phyloP scores from a whole-genome alignment of 495 filamentous ascomycete species.

The Melanomma pulvis-pyrius region DNA sequence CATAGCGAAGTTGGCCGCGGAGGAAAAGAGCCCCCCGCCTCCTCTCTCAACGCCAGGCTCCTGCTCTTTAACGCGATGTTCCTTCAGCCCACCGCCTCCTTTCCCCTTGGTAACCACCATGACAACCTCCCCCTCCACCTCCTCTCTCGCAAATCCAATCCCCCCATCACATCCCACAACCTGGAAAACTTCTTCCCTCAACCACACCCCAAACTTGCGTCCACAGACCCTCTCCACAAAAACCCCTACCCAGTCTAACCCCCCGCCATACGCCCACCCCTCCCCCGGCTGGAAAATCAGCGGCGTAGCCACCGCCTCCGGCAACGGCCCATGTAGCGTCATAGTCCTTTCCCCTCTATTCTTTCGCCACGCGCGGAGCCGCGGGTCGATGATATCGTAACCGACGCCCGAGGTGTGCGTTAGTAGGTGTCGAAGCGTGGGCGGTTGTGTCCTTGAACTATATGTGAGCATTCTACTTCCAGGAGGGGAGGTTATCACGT shows the following conservation, averaged over 20 bases:
- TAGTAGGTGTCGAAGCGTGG: slow-evolving; percentile 31
- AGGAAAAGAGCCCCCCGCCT: slow-evolving; percentile 3
- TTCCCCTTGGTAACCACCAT: neutral
- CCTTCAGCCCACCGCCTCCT: neutral
- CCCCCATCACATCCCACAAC: slow-evolving; percentile 5
- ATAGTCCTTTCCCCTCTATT: slow-evolving; percentile 1
- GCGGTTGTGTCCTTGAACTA: neutral
- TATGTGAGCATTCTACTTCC: neutral
- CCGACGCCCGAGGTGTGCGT: slow-evolving; percentile 26
- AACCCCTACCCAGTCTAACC: slow-evolving; percentile 14
- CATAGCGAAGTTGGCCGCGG: neutral
- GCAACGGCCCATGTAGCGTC: neutral
- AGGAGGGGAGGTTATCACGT: neutral
- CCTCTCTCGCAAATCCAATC: slow-evolving; percentile 1
- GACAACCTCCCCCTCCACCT: neutral
- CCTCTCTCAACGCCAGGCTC: slow-evolving; percentile 3
- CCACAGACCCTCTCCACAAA: slow-evolving; percentile 14
- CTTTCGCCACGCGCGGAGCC: slow-evolving; percentile 7
- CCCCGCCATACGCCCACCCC: slow-evolving; percentile 23
- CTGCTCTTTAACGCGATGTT: neutral
- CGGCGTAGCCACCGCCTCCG: neutral
- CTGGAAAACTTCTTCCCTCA: neutral
- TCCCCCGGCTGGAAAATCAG: slow-evolving; percentile 13
- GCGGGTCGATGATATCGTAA: slow-evolving; percentile 20
- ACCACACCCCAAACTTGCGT: neutral